These are phyloP conservation scores for Phytophthora hybrid DNA, from an alignment of 352 stramenopile species.

Conservation along the genomic window DNA sequence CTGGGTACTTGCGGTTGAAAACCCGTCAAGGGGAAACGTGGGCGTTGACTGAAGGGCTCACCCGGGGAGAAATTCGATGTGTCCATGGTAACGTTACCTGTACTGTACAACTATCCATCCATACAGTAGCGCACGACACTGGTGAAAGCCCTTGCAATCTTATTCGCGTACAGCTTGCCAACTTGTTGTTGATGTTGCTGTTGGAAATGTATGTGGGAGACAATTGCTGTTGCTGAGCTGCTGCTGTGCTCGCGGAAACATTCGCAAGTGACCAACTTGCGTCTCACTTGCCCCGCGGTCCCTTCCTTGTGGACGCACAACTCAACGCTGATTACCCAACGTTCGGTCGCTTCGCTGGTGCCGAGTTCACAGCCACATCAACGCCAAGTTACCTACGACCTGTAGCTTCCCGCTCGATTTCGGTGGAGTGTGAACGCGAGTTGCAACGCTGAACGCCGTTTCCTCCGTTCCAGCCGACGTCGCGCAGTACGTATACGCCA, in stretches of 20 bases:
- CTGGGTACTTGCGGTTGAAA: not conserved
- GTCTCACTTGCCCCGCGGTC: slow-evolving; percentile 10
- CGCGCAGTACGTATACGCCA: slow-evolving; percentile 2
- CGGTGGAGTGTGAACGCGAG: slow-evolving; percentile 20
- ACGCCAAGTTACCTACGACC: slow-evolving; percentile 24
- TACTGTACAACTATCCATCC: not conserved
- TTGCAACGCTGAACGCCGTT: slow-evolving; percentile 16
- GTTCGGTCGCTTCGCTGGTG: slow-evolving; percentile 25
- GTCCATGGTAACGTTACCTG: slow-evolving; percentile 1
- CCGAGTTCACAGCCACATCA: slow-evolving; percentile 20
- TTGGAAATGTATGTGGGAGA: not conserved
- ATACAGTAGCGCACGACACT: not conserved
- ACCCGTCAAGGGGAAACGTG: slow-evolving; percentile 4
- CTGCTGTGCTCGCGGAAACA: slow-evolving; percentile 5
- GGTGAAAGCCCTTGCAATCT: slow-evolving; percentile 6
- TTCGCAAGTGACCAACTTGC: slow-evolving; percentile 12
- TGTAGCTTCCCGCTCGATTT: slow-evolving; percentile 25
- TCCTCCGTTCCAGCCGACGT: slow-evolving; percentile 23
- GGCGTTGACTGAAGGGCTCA: slow-evolving; percentile 7
- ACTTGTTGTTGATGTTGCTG: not conserved
- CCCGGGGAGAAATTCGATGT: slow-evolving; percentile 17
- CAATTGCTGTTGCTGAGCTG: slow-evolving; percentile 10
- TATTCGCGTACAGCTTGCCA: not conserved
- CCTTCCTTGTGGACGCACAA: slow-evolving; percentile 31
- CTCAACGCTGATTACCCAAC: slow-evolving; percentile 11